Conservation (phyloP, 73 alveolate genomes). For the Paramecium sonneborni region DNA sequence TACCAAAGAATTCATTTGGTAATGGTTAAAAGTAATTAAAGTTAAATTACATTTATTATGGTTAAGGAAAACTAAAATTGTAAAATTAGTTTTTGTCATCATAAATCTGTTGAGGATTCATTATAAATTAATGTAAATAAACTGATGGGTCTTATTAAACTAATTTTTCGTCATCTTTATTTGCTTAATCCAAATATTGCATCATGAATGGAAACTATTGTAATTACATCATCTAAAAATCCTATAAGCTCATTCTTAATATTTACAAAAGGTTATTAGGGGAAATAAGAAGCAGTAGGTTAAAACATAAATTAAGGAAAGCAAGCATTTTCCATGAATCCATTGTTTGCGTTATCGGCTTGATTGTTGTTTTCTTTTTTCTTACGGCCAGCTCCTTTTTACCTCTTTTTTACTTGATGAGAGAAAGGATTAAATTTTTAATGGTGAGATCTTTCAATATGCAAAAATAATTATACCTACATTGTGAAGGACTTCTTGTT, state of each 20-base stretch:
- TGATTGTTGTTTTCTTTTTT: neutral
- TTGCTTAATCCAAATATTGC: neutral
- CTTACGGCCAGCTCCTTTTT: slow-evolving; percentile 44
- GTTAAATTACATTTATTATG: neutral
- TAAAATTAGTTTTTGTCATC: neutral
- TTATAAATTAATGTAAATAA: neutral
- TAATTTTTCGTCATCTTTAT: neutral
- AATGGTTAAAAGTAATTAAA: neutral
- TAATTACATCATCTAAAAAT: neutral
- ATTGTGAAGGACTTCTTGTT: slow-evolving; percentile 28
- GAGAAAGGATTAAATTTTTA: slow-evolving; percentile 13
- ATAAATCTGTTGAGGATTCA: neutral
- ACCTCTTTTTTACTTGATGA: slow-evolving; percentile 41
- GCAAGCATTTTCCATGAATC: neutral
- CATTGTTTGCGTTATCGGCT: neutral
- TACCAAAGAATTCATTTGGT: slow-evolving; percentile 25
- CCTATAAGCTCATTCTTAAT: slow-evolving; percentile 1
- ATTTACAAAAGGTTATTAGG: slow-evolving; percentile 19
- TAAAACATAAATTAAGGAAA: neutral
- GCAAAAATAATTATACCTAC: slow-evolving; percentile 24
- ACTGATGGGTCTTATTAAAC: neutral
- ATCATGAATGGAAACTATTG: neutral
- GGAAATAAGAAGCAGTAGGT: neutral
- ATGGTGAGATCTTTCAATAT: slow-evolving; percentile 38
- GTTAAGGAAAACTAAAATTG: neutral